Conservation (phyloP, 2,329 filamentous ascomycete genomes). For the Talaromyces sp. region DNA sequence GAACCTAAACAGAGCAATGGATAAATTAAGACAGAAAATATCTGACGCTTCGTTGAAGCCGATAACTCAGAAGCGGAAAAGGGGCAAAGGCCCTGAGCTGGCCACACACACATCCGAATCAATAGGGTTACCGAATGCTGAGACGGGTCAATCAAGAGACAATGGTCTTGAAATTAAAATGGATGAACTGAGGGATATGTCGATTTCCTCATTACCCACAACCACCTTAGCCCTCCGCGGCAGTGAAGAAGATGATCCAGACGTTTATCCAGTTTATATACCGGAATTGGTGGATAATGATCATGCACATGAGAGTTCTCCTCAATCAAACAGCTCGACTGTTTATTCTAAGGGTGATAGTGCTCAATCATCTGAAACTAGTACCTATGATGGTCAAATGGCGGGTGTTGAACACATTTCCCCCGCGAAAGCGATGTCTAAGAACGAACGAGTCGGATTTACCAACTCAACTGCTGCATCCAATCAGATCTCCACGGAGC, state of each 20-base stretch:
- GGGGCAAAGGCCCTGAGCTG: too few species aligned
- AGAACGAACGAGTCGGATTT: not conserved
- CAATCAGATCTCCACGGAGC: too few species aligned
- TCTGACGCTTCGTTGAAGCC: too few species aligned
- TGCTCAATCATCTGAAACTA: too few species aligned
- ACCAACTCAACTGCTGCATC: not conserved
- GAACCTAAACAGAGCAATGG: slow-evolving; percentile 53
- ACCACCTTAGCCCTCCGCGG: slow-evolving; percentile 39
- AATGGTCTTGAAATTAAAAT: not conserved
- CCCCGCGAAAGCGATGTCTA: not conserved
- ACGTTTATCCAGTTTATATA: slow-evolving; percentile 36
- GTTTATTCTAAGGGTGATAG: too few species aligned
- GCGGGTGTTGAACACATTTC: too few species aligned
- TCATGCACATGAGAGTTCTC: not conserved
- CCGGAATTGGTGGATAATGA: not conserved
- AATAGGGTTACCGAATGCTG: too few species aligned
- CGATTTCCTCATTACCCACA: slow-evolving; percentile 36
- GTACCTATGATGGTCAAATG: too few species aligned
- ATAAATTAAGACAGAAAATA: too few species aligned
- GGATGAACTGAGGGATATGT: slow-evolving; percentile 26
- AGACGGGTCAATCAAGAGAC: slow-evolving; percentile 23
- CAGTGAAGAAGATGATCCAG: slow-evolving; percentile 41
- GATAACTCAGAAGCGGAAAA: too few species aligned
- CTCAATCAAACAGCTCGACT: not conserved
- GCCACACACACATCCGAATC: too few species aligned